Evolutionary conservation across 306 rosid species (phyloP).

Genomic region (Comarum palustre): DNA sequence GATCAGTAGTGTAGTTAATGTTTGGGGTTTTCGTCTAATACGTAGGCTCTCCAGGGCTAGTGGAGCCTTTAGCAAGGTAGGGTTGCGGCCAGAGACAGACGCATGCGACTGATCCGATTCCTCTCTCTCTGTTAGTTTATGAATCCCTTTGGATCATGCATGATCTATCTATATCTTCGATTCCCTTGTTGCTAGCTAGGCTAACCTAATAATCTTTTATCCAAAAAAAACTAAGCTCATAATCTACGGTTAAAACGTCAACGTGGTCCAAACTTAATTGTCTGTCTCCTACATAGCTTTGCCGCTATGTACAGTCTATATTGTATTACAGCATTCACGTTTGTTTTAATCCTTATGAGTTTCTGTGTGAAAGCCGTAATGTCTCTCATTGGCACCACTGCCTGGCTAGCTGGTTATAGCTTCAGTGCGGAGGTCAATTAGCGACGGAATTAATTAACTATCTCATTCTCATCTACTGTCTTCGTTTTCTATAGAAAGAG

Average conservation of each 20-base stretch:
- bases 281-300: conserved; percentile 9
- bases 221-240: no score
- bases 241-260: neutral
- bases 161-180: neutral
- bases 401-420: neutral
- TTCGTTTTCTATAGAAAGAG: neutral
- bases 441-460: neutral
- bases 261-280: neutral
- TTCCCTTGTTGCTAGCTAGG: conserved; percentile 5
- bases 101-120: conserved; percentile 7
- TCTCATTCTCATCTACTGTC: no score
- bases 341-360: conserved; percentile 7
- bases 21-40: neutral
- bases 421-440: neutral
- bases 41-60: conserved; percentile 6
- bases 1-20: neutral
- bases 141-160: neutral
- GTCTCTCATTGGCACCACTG: neutral
- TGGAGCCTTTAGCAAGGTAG: conserved; percentile 1
- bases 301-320: neutral
- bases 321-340: neutral
- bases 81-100: conserved; percentile 11
- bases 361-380: conserved; percentile 3
- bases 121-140: neutral
- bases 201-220: no score